Percentiles rank a stretch among this genome's conserved stretches.
phyloP scores from a whole-genome alignment of 208 protist genomes.

The Leishmania martiniquensis region DNA sequence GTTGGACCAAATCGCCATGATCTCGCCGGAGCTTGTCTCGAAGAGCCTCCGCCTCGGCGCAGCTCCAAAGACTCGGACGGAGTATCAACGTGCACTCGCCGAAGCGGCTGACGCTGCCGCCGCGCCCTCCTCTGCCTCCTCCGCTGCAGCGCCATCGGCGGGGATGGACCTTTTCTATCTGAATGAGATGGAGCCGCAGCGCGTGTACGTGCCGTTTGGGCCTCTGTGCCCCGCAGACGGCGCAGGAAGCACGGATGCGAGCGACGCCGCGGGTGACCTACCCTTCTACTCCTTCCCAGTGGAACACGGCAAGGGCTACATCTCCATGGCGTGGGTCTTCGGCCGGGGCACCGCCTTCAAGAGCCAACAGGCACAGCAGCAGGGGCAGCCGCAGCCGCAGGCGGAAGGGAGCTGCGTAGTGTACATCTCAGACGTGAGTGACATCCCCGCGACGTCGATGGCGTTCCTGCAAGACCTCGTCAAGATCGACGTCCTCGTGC shows the following conservation, averaged over 20 bases:
- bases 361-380: constrained; percentile 24
- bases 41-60: constrained; percentile 32
- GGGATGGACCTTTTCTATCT: constrained; percentile 53
- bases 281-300: constrained; percentile 77
- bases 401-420: constrained; percentile 59
- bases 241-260: background rate
- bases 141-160: constrained; percentile 6
- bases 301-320: constrained; percentile 76
- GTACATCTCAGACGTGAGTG: constrained; percentile 86
- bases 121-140: constrained; percentile 10
- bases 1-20: constrained; percentile 53
- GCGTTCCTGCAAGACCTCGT: constrained; percentile 72
- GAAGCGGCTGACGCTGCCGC: constrained; percentile 15
- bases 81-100: constrained; percentile 11
- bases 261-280: constrained; percentile 22
- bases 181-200: constrained; percentile 35
- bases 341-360: constrained; percentile 65
- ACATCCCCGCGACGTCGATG: constrained; percentile 48
- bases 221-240: background rate
- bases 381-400: background rate
- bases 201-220: constrained; percentile 53
- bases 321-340: constrained; percentile 87
- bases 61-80: constrained; percentile 17
- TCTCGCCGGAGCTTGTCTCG: constrained; percentile 41
- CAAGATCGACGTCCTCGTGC: constrained; percentile 83